Percentiles rank a stretch among this genome's conserved stretches.
Conservation (phyloP, 1,284 basidiomycete species). For the Sporisorium scitamineum region DNA sequence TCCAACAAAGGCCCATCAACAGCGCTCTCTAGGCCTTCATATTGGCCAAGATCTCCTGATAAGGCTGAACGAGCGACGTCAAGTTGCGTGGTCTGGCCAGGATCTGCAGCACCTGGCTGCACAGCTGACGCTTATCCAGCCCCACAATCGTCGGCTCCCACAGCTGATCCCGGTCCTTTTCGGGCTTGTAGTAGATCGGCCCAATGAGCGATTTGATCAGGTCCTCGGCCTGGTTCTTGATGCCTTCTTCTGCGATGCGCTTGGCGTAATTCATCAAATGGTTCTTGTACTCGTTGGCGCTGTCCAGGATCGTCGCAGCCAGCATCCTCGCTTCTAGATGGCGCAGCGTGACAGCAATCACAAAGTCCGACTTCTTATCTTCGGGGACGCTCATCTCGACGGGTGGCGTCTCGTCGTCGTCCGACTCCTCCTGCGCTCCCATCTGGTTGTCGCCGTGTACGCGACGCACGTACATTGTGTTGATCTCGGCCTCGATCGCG, state of each 20-base stretch:
- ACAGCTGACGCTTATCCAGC: constrained; percentile 45
- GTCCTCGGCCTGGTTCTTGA: constrained; percentile 64
- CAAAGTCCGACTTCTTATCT: constrained; percentile 52
- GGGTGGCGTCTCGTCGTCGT: constrained; percentile 26
- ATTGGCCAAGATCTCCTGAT: constrained; percentile 49
- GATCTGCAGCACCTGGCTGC: constrained; percentile 49
- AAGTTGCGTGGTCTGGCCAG: constrained; percentile 46
- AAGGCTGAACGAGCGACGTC: constrained; percentile 45
- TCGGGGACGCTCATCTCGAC: constrained; percentile 50
- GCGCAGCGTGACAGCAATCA: constrained; percentile 54
- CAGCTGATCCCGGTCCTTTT: constrained; percentile 30
- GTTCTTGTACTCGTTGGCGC: constrained; percentile 60
- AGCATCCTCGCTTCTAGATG: constrained; percentile 65
- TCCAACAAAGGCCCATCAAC: neutral
- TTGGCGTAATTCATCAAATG: constrained; percentile 57
- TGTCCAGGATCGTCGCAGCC: constrained; percentile 63
- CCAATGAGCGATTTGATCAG: constrained; percentile 62
- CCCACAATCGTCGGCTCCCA: constrained; percentile 49
- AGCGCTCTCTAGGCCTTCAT: constrained; percentile 25
- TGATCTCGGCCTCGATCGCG: constrained; percentile 61
- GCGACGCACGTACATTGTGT: constrained; percentile 52
- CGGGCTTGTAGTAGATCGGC: constrained; percentile 63
- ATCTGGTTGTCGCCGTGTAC: constrained; percentile 38
- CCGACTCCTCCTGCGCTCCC: constrained; percentile 40
- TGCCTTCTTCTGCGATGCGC: constrained; percentile 62